Evolutionary conservation across 805 yeast species (phyloP).

Genomic region (Saccharomycopsis synnaedendra): DNA sequence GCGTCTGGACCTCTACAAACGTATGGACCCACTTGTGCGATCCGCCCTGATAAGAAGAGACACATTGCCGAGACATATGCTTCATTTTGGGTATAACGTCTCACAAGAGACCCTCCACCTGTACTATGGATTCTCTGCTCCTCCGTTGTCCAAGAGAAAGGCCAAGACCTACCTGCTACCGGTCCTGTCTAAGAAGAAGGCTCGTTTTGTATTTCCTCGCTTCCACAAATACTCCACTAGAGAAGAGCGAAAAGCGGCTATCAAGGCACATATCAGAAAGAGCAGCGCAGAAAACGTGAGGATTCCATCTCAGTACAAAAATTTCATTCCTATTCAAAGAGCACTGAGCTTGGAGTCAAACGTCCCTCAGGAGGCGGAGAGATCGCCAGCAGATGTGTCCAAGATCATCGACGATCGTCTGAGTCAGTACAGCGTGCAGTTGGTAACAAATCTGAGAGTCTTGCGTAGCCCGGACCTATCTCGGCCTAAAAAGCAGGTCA

Average conservation of each 20-base stretch:
- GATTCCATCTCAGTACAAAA: conserved; percentile 5
- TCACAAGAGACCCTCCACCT: conserved; percentile 6
- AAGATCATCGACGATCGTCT: conserved; percentile 11
- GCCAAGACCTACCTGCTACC: background rate
- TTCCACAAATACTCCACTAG: background rate
- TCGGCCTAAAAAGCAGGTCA: background rate
- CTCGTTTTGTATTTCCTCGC: conserved; percentile 7
- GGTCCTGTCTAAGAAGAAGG: conserved; percentile 6
- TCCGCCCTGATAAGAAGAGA: conserved; percentile 1
- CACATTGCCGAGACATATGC: conserved; percentile 4
- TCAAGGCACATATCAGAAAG: conserved; percentile 9
- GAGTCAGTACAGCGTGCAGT: conserved; percentile 12
- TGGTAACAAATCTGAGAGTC: conserved; percentile 12
- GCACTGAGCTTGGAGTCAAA: background rate
- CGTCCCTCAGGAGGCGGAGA: background rate
- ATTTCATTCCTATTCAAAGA: conserved; percentile 2
- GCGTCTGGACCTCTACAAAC: background rate
- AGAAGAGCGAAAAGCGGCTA: conserved; percentile 8
- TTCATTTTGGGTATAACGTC: conserved; percentile 10
- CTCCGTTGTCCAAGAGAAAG: background rate
- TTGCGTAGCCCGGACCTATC: conserved; percentile 3
- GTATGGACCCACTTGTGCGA: background rate
- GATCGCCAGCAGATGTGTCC: background rate
- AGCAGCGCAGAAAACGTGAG: conserved; percentile 3
- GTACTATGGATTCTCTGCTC: conserved; percentile 6